A percentile compares a stretch with the other conserved stretches of the same genome.
These are phyloP conservation scores for Sonneratia caseolaris DNA, from an alignment of 345 rosid genomes.

Conservation along the genomic window DNA sequence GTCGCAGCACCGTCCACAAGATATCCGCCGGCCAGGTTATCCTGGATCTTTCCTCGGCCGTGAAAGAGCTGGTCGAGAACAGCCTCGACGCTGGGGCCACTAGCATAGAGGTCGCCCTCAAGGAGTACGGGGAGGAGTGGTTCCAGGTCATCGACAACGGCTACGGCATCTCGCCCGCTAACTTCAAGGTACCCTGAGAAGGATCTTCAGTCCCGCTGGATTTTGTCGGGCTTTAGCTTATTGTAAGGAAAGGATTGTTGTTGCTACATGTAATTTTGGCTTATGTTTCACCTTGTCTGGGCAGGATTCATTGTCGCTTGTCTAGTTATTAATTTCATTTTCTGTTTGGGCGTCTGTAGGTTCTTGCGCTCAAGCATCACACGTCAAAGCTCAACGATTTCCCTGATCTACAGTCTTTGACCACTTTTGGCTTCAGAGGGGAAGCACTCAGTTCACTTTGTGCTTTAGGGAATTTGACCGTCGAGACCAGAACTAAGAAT, in stretches of 20 bases:
- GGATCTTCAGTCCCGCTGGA: neutral
- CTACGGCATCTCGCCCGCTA: slow-evolving; percentile 72
- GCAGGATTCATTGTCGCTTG: neutral
- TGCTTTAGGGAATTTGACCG: slow-evolving; percentile 63
- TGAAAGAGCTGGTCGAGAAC: slow-evolving; percentile 95
- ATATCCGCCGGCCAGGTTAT: slow-evolving; percentile 94
- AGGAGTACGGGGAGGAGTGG: slow-evolving; percentile 67
- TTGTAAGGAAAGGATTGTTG: neutral
- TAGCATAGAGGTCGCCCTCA: slow-evolving; percentile 62
- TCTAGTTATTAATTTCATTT: neutral
- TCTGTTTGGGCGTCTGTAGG: slow-evolving; percentile 24
- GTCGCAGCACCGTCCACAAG: slow-evolving; percentile 64
- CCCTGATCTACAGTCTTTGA: slow-evolving; percentile 65
- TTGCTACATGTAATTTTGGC: neutral
- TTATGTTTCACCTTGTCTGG: neutral
- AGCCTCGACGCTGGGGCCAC: slow-evolving; percentile 97
- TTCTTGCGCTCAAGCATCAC: slow-evolving; percentile 83
- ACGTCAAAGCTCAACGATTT: slow-evolving; percentile 85
- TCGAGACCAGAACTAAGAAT: slow-evolving; percentile 65
- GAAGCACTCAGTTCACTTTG: slow-evolving; percentile 95
- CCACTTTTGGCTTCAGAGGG: slow-evolving; percentile 90
- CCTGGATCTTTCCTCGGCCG: slow-evolving; percentile 83
- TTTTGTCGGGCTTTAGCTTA: neutral
- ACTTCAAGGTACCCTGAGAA: slow-evolving; percentile 47
- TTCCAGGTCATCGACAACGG: slow-evolving; percentile 96